These are phyloP conservation scores for Articulospora tetracladia DNA, from an alignment of 495 filamentous ascomycete genomes.

Conservation along the genomic window DNA sequence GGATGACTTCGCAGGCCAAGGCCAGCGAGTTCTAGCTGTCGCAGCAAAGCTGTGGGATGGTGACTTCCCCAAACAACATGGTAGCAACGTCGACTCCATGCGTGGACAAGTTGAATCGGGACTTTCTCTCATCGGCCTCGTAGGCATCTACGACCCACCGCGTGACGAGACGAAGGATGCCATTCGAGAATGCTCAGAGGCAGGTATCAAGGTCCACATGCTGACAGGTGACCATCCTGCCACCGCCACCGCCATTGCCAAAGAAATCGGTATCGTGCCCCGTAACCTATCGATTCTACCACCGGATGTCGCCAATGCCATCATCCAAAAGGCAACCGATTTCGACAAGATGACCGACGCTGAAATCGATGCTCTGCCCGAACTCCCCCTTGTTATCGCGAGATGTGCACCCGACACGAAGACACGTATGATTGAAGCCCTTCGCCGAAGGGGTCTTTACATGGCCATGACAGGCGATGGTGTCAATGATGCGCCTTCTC, in stretches of 20 bases:
- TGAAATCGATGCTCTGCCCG: conserved; percentile 53
- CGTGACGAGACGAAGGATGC: conserved; percentile 64
- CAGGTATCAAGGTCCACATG: conserved; percentile 79
- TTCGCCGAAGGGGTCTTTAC: conserved; percentile 56
- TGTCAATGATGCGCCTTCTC: conserved; percentile 79
- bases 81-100: conserved; percentile 27
- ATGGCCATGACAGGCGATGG: conserved; percentile 70
- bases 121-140: conserved; percentile 63
- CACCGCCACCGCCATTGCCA: conserved; percentile 72
- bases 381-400: conserved; percentile 61
- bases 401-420: conserved; percentile 66
- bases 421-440: conserved; percentile 63
- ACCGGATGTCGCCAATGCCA: conserved; percentile 44
- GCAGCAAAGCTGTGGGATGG: conserved; percentile 49
- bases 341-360: conserved; percentile 58
- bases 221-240: conserved; percentile 71
- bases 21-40: conserved; percentile 77
- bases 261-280: conserved; percentile 71
- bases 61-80: conserved; percentile 26
- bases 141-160: conserved; percentile 72
- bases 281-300: conserved; percentile 50
- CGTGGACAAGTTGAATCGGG: conserved; percentile 49
- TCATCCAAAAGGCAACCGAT: conserved; percentile 60
- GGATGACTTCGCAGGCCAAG: conserved; percentile 64
- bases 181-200: conserved; percentile 59